Evolutionary conservation across 2,329 filamentous ascomycete species (phyloP), one percentile per base, ranked within the genome.

Genomic region (Hypoxylon sp.): DNA sequence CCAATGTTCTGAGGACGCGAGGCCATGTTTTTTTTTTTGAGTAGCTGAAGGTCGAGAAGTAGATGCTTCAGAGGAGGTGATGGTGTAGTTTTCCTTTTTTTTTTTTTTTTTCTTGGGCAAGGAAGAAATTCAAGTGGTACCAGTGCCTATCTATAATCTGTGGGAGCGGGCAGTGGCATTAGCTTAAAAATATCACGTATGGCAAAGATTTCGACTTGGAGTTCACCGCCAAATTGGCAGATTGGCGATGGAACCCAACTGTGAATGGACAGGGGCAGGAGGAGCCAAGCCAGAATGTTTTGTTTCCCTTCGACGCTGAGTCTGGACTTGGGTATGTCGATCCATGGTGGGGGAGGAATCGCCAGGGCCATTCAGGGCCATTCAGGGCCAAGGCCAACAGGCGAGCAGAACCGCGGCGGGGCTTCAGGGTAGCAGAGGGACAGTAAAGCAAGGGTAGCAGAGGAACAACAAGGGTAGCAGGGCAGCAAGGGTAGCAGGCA

Each of bases 1-100:
- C 91, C 91, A 77, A 95, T 88, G 80, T 94, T 94, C 78, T 92
- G 87, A 66, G 91, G 89, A 78, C 89, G 88, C 69, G 87, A 75
- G 73, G 89, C 84, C 89, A 92, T 93, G 57, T 33, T 68, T 50
- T 63, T 93, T 56, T 33, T 68, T 50, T 63, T 49, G 45, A 60
- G 59, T 46, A 50, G 54, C 26, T 27, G 41, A 27, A 37, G 45
- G 26, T 58, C 9, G 35, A 27, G 13, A 37, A 27, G 48, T 55
- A 11, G 46, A 46, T 15, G 42, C 42, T 45, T 26, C 40, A 51
- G 29, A 57, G 26, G 33, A 48, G 37, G 41, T 37, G 43, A 55
- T 42, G 35, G 17, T 21, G 29, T 9, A n/a, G n/a, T n/a, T n/a
- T n/a, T n/a, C n/a, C n/a, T 29, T 29, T 29, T 29, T 29, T 29